Base-by-base conservation (phyloP, 768 basidiomycete species). In the Tylopilus subfusipes region DNA sequence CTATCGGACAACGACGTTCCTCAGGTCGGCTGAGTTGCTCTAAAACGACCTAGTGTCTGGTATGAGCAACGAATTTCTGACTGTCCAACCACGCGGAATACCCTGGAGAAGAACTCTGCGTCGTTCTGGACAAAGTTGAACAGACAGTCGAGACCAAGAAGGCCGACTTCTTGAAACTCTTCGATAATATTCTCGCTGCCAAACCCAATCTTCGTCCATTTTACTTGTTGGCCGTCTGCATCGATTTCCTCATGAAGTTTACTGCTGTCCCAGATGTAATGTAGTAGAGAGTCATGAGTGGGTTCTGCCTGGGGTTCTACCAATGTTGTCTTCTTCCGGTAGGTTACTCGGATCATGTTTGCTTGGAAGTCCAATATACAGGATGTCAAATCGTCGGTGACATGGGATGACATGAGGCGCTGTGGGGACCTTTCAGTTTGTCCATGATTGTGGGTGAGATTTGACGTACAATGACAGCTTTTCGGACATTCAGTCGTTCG, bases 311-410 rank as follows among this genome's bases (percentile, higher is more conserved):
- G 82, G 3, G 86, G 82, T 61, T 91, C 86, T 18, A 94, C 88
- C 22, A 81, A 69, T 3, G 88, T 88, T 16, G 79, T 88, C 73
- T 92, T 93, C 74, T 87, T 89, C 52, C 86, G 82, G 67, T 89
- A 88, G 14, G 82, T 83, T 27, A 91, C 82, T 36, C 89, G 83
- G 51, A 90, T 76, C 54, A 93, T 81, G 69, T 91, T 92, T 25
- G 88, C 85, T 73, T 94, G 92, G 69, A 93, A 94, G 66, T 93
- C 88, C 52, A 93, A 78, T 44, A 94, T 86, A 54, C 85, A 86
- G 0, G 90, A 93, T 8, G 86, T 84, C 50, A 93, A 73, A 64
- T 93, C 91, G 58, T 91, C 89, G 46, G 84, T 82, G 27, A 84
- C 86, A 60, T 90, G 87, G 29, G 86, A 79, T 9, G 86, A 84